Evolutionary conservation across 495 filamentous ascomycete species (phyloP).

Genomic region (Neurospora hispaniola): DNA sequence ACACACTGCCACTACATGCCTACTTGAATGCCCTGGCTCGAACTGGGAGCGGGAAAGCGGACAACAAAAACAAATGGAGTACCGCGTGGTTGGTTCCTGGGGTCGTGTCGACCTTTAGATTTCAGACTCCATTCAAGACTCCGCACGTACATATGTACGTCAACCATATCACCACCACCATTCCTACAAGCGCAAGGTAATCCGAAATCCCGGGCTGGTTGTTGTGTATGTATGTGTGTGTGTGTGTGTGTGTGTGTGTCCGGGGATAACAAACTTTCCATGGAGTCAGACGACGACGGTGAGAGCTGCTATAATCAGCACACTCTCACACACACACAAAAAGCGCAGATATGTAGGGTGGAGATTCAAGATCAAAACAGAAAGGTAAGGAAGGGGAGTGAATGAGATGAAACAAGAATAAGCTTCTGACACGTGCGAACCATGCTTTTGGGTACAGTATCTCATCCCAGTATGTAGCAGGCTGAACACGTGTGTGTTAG

Average conservation of each 20-base stretch:
- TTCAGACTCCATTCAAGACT: neutral
- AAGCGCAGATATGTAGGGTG: neutral
- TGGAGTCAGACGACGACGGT: neutral
- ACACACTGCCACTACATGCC: neutral
- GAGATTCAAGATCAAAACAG: neutral
- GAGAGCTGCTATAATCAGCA: neutral
- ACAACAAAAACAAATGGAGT: neutral
- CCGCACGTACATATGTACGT: neutral
- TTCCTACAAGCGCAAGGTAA: neutral
- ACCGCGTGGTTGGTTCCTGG: neutral
- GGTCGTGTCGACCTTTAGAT: neutral
- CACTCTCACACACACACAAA: neutral
- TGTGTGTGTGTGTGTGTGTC: neutral
- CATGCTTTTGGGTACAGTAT: neutral
- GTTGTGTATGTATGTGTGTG: neutral
- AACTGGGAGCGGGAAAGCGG: neutral
- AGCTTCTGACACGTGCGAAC: neutral
- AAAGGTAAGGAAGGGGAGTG: neutral
- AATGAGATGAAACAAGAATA: neutral
- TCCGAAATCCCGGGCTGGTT: neutral
- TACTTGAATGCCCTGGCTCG: neutral
- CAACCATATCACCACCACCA: neutral
- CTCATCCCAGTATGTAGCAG: neutral
- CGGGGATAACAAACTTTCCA: neutral
- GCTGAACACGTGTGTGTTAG: neutral